phyloP scores from a whole-genome alignment of 2,329 filamentous ascomycete genomes.

The Pseudogymnoascus sp. region DNA sequence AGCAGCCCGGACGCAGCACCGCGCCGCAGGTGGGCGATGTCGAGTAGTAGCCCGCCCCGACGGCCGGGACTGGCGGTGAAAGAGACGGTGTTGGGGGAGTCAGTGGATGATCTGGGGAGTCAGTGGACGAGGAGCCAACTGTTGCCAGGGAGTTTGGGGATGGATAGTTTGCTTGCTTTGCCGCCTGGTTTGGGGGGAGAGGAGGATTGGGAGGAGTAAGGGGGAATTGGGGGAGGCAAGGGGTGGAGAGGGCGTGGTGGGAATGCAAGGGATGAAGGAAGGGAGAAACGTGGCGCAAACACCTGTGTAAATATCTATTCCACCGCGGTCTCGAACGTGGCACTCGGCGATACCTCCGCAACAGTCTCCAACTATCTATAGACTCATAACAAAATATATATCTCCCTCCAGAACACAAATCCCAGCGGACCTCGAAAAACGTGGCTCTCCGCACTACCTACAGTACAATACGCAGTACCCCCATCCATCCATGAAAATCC shows the following conservation, averaged over 20 bases:
- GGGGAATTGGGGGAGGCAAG: background rate
- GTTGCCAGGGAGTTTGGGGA: background rate
- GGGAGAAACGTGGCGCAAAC: background rate
- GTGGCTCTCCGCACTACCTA: background rate
- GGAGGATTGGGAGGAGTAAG: background rate
- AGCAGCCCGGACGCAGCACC: background rate
- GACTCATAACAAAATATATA: background rate
- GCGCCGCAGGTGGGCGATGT: background rate
- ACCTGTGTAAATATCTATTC: background rate
- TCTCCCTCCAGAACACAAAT: background rate
- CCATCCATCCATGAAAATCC: background rate
- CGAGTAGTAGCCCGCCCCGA: background rate
- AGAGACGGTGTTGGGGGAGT: background rate
- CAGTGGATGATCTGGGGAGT: background rate
- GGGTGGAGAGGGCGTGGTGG: background rate
- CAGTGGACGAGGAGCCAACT: slow-evolving; percentile 1
- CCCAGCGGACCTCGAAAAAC: background rate
- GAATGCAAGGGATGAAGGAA: background rate
- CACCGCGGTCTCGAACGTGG: background rate
- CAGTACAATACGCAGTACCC: background rate
- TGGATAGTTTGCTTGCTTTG: slow-evolving; percentile 9
- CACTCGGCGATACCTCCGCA: background rate
- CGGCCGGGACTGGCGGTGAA: background rate
- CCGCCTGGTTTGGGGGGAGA: background rate
- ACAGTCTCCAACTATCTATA: background rate